These are phyloP conservation scores for Candida sanyaensis DNA, from an alignment of 1,139 yeast species.

Conservation along the genomic window DNA sequence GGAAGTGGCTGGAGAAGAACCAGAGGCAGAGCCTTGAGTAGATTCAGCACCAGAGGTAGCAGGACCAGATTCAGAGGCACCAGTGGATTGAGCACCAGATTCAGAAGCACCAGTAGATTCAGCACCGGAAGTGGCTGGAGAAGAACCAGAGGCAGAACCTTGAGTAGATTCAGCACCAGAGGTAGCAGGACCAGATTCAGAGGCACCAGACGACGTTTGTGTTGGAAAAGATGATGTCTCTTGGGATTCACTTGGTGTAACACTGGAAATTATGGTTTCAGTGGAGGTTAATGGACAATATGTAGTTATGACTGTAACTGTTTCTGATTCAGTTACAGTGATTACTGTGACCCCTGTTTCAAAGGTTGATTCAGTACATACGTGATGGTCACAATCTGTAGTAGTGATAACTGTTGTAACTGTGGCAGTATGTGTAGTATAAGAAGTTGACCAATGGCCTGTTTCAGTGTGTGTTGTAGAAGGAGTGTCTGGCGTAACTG, in stretches of 20 bases:
- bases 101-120: background rate
- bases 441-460: background rate
- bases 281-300: constrained; percentile 5
- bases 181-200: background rate
- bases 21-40: constrained; percentile 1
- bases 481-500: background rate
- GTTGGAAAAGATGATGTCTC: too few species aligned
- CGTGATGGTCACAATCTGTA: background rate
- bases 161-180: background rate
- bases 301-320: background rate
- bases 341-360: background rate
- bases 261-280: background rate
- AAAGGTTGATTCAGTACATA: background rate
- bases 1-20: background rate
- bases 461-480: background rate
- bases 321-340: background rate
- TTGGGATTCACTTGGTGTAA: too few species aligned
- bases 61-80: constrained; percentile 1
- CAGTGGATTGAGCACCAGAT: background rate
- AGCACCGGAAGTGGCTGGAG: constrained; percentile 2
- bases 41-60: background rate
- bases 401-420: background rate
- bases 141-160: background rate
- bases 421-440: background rate
- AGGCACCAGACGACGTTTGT: background rate